A percentile compares a stretch with the other conserved stretches of the same genome.
Conservation (phyloP, 768 basidiomycete species). For the Kwoniella europaea region DNA sequence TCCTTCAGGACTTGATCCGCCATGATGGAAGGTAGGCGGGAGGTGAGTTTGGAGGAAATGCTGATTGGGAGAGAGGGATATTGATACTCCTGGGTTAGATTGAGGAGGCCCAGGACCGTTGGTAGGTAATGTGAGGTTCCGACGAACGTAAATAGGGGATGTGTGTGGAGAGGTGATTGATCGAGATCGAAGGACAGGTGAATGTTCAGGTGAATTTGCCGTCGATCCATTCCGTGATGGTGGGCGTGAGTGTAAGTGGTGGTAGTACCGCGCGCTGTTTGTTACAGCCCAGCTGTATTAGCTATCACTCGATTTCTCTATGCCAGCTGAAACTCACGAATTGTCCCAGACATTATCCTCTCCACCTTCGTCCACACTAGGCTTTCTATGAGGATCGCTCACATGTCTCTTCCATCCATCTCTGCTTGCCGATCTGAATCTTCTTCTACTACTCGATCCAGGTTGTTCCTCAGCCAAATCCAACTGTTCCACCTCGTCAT, state of each 20-base stretch:
- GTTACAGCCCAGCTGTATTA: neutral
- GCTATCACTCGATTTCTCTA: neutral
- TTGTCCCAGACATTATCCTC: constrained; percentile 46
- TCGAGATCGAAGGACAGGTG: constrained; percentile 19
- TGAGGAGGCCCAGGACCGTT: constrained; percentile 33
- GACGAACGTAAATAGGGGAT: constrained; percentile 41
- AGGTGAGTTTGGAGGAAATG: constrained; percentile 48
- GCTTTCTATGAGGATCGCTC: constrained; percentile 34
- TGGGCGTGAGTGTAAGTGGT: constrained; percentile 49
- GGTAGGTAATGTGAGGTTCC: constrained; percentile 32
- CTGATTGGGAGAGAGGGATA: constrained; percentile 49
- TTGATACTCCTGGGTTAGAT: constrained; percentile 25
- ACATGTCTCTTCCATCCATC: constrained; percentile 36
- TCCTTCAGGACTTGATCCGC: constrained; percentile 28
- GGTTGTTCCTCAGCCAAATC: constrained; percentile 9
- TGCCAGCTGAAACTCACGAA: constrained; percentile 35
- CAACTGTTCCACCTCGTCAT: constrained; percentile 17
- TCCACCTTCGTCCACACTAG: constrained; percentile 25
- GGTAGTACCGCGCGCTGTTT: constrained; percentile 54
- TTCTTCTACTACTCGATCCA: constrained; percentile 9
- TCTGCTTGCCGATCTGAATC: constrained; percentile 16
- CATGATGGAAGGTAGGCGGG: constrained; percentile 40
- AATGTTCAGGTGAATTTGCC: constrained; percentile 38
- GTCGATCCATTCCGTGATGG: constrained; percentile 44
- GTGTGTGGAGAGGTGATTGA: constrained; percentile 21